Evolutionary conservation across 805 yeast genomes (phyloP), one percentile per base, ranked within the genome.

Genomic region (Kregervanrija delftensis): DNA sequence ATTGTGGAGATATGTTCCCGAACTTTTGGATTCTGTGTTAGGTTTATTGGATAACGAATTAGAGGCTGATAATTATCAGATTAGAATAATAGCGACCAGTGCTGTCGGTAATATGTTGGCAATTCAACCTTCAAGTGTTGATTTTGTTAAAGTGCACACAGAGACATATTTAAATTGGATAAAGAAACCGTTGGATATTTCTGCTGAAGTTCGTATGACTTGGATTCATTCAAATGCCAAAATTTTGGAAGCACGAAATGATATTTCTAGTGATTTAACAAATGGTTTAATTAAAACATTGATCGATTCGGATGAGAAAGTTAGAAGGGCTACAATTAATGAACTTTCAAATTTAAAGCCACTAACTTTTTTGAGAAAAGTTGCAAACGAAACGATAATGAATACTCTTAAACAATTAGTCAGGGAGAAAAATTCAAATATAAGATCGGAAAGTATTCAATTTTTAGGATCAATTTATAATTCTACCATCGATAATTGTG

Each of bases 41-140:
- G 93, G 95, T 0, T 73, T 86, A 42, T 67, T 89, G 4, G 86
- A 86, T 51, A 88, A 86, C 54, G 95, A 89, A 52, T 65, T 89
- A 36, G 79, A 78, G 46, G 87, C 95, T 0, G 86, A 83, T 36
- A 76, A 80, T 51, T 79, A 76, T 30, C 61, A 68, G 12, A 69
- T 85, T 14, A 72, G 96, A 50, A 58, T 72, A 0, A 61, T 83
- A 43, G 89, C 96, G 0, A 84, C 95, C 0, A 76, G 76, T 37
- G 76, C 93, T 0, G 73, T 90, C 2, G 91, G 95, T 0, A 63
- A 72, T 35, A 77, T 90, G 58, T 59, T 88, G 1, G 64, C 77
- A 0, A 59, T 67, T 11, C 62, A 63, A 9, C 68, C 74, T 0
- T 71, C 81, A 1, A 69, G 72, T 17, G 57, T 79, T 4, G 81